These are phyloP conservation scores for Parathielavia appendiculata DNA, from an alignment of 495 filamentous ascomycete genomes.

Conservation along the genomic window DNA sequence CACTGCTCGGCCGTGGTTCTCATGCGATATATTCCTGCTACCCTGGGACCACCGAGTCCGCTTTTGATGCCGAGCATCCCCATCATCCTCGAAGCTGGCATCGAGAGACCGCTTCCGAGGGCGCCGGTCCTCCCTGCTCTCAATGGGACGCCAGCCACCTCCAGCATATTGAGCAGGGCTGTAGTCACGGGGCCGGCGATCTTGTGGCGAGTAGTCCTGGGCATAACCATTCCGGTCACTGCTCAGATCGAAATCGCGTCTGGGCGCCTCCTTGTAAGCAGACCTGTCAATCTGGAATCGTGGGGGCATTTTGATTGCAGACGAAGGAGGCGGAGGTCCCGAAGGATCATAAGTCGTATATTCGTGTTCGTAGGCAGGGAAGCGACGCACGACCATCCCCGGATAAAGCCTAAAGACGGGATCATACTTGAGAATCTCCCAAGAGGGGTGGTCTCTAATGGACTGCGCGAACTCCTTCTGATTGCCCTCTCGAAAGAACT, in stretches of 20 bases:
- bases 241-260: not conserved
- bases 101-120: conserved; percentile 24
- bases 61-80: conserved; percentile 19
- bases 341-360: conserved; percentile 24
- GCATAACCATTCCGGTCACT: not conserved
- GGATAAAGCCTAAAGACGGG: conserved; percentile 40
- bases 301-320: conserved; percentile 28
- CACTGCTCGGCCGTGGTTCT: not conserved
- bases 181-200: not conserved
- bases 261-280: not conserved
- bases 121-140: conserved; percentile 2
- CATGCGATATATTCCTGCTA: not conserved
- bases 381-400: conserved; percentile 28
- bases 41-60: conserved; percentile 11
- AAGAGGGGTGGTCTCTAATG: conserved; percentile 40
- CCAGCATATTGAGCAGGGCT: conserved; percentile 1
- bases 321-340: conserved; percentile 24
- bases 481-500: conserved; percentile 45
- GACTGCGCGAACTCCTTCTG: conserved; percentile 39
- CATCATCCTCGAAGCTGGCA: not conserved
- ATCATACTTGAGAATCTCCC: conserved; percentile 43
- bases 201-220: conserved; percentile 3
- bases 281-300: conserved; percentile 17
- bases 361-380: conserved; percentile 21
- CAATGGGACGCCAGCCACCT: not conserved